phyloP scores from a whole-genome alignment of 2,329 filamentous ascomycete species.

The Emergomyces pasteurianus region DNA sequence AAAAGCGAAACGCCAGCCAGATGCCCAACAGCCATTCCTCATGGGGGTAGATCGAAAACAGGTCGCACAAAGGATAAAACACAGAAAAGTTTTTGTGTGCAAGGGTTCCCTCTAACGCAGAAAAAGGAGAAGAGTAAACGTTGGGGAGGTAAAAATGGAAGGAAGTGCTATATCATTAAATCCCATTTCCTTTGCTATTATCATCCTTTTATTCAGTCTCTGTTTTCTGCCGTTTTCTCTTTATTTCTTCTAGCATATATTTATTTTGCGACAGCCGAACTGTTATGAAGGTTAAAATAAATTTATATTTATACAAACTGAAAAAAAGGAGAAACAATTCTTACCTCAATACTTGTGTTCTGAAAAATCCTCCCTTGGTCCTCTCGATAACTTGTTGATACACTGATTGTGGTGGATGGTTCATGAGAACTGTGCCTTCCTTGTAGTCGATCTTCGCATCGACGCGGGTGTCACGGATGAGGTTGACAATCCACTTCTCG shows the following conservation, averaged over 20 bases:
- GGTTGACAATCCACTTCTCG: constrained; percentile 99
- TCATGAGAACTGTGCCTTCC: constrained; percentile 97
- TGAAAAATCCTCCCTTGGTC: constrained; percentile 97
- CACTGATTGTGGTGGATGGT: constrained; percentile 95
- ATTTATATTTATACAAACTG: not conserved
- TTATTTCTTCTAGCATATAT: not conserved
- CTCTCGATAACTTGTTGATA: constrained; percentile 99
- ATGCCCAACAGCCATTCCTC: constrained; percentile 5
- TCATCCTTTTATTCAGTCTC: constrained; percentile 1
- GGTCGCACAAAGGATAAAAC: not conserved
- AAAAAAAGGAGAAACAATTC: constrained; percentile 16
- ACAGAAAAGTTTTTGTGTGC: not conserved
- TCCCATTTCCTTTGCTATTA: constrained; percentile 10
- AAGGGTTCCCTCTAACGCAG: not conserved
- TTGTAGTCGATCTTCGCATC: constrained; percentile 99
- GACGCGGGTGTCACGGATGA: constrained; percentile 92
- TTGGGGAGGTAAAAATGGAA: not conserved
- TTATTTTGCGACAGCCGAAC: constrained; percentile 41
- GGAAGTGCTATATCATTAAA: not conserved
- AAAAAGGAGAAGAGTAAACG: not conserved
- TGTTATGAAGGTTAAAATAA: constrained; percentile 11
- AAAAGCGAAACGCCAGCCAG: constrained; percentile 4
- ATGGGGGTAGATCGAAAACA: constrained; percentile 2
- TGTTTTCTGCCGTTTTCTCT: constrained; percentile 7
- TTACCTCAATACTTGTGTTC: constrained; percentile 82